Base-by-base conservation (phyloP, 768 basidiomycete genomes). In the Nidularia pulvinata region DNA sequence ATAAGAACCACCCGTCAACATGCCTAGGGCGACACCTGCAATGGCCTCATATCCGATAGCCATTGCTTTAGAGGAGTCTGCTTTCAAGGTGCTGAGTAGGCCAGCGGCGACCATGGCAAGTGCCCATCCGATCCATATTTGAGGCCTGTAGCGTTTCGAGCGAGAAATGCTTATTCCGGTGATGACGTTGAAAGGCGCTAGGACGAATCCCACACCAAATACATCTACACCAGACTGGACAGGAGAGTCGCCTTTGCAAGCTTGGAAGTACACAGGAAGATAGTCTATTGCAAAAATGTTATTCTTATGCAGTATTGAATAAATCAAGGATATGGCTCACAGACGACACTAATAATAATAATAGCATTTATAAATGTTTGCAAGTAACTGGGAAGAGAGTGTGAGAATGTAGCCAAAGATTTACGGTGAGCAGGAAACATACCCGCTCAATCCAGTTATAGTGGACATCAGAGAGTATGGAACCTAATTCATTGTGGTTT, bases 241-340 rank as follows among this genome's bases (percentile, higher is more conserved):
- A 0, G 80, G 73, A 0, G 71, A 65, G 7, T 65, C 67, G 14
- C 60, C 67, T 54, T 70, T 70, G 49, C 67, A 70, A 0, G 77
- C 78, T 58, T 81, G 80, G 62, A 74, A 80, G 56, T 74, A 80
- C 6, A 76, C 72, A 9, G 77, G 75, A 1, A 80, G 53, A 56
- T 74, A 80, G 54, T 69, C 59, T 63, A 46, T 7, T 1, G 25
- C 25, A 25, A 25, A 25, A 25, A 1, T 25, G 25, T 25, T 25
- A 25, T 25, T 25, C 25, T 25, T 25, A 4, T 25, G 1, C 4
- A 25, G 25, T 25, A 25, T 25, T 4, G 25, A 25, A 25, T 25
- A 4, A 25, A 4, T 25, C 25, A 25, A 25, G 25, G 11, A 49
- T 14, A 33, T 39, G 39, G 13, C 57, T 55, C 32, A 48, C 50